Percentiles rank a stretch among this genome's conserved stretches.
These are phyloP conservation scores for Fusarium concolor DNA, from an alignment of 2,329 filamentous ascomycete genomes.

Conservation along the genomic window DNA sequence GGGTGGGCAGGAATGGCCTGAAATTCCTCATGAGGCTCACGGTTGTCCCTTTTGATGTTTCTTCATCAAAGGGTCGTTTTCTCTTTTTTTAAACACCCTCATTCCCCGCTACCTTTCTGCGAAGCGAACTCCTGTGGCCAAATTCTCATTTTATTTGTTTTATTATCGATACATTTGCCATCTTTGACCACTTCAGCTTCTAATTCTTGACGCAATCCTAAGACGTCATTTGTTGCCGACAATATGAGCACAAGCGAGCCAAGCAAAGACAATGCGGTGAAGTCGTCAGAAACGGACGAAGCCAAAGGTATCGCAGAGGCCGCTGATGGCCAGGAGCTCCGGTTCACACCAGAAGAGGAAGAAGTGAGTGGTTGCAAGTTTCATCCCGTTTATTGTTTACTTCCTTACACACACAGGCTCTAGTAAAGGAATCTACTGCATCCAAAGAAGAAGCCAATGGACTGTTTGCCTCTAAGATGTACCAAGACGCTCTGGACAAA, in stretches of 20 bases:
- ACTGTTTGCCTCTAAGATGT: slow-evolving; percentile 79
- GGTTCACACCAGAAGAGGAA: slow-evolving; percentile 68
- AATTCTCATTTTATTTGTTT: not conserved
- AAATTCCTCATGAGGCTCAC: slow-evolving; percentile 16
- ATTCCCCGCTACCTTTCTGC: not conserved
- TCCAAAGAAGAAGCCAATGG: slow-evolving; percentile 82
- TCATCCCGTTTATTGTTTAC: not conserved
- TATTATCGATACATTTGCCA: not conserved
- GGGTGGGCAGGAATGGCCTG: not conserved
- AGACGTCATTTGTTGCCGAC: not conserved
- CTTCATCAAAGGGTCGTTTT: not conserved
- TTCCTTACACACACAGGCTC: slow-evolving; percentile 62
- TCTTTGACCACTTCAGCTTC: too few relatives aligned
- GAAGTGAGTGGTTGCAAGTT: slow-evolving; percentile 55
- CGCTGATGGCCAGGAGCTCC: slow-evolving; percentile 43
- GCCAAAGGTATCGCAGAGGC: not conserved
- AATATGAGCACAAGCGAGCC: slow-evolving; percentile 15
- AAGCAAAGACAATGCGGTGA: not conserved
- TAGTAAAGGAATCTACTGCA: slow-evolving; percentile 77
- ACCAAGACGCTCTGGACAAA: slow-evolving; percentile 80
- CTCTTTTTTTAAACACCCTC: not conserved
- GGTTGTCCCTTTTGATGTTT: not conserved
- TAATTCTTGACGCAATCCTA: not conserved
- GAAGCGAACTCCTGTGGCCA: not conserved
- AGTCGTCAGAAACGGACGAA: not conserved